Base-by-base conservation (phyloP, 2,329 filamentous ascomycete genomes). In the Trichoderma sp. region DNA sequence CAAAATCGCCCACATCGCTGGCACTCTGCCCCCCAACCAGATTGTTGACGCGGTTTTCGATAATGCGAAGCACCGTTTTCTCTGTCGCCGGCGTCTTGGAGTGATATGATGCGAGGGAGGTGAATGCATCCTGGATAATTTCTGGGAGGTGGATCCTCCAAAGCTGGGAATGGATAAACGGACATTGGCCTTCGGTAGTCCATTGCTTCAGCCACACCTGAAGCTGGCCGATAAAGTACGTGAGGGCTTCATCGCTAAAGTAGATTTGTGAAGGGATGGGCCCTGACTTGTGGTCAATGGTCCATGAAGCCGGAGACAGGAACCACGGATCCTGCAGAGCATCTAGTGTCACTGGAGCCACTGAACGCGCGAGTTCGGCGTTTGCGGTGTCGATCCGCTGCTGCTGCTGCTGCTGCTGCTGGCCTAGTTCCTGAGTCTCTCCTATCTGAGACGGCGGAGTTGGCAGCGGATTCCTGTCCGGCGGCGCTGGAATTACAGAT, bases 181-280 rank as follows among this genome's bases (percentile, higher is more conserved):
- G 50, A 13, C 63, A 65, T 1, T 57, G 63, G 29, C 63, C 63
- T 19, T 65, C 29, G 19, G 15, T 57, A 5, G 39, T 48, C 52
- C 37, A 65, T 15, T 65, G 63, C 52, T 45, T 57, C 63, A 65
- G 19, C 63, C 63, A 65, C 13, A 9, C 12, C 3, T 57, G 63
- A 29, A 65, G 63, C 37, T 48, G 37, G 52, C 17, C 13, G 19
- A 65, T 65, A 3, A 65, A 65, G 19, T 45, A 65, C 13, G 63
- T 65, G 27, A 65, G 63, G n/a, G 63, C 52, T 29, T 65, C 63
- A 12, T 65, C 63, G n/a, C 37, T 57, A 27, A 65, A 65, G 27
- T 34, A 57, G 27, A 65, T 65, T 27, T 65, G 63, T 17, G 63
- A 65, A 8, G 63, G 52, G 7, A 64, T 42, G n/a, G 52, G 37